Conservation (phyloP, 2,329 filamentous ascomycete genomes). For the Thielaviopsis ethacetica region DNA sequence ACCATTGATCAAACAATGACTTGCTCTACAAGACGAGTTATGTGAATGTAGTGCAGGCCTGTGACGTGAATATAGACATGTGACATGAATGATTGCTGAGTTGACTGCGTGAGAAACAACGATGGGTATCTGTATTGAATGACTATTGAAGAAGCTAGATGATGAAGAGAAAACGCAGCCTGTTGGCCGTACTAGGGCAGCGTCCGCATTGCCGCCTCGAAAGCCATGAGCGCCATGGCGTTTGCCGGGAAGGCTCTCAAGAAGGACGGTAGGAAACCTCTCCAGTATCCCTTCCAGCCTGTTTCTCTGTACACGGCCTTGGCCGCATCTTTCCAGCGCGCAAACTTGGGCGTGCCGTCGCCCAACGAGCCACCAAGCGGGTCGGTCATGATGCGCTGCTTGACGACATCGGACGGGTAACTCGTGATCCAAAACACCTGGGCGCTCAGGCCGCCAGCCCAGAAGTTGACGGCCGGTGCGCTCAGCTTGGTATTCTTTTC, state of each 20-base stretch:
- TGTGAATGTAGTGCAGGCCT: too few species aligned
- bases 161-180: neutral
- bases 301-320: slow-evolving; percentile 56
- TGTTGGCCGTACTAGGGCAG: slow-evolving; percentile 25
- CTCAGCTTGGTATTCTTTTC: slow-evolving; percentile 51
- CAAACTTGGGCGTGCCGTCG: slow-evolving; percentile 53
- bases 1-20: neutral
- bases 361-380: slow-evolving; percentile 54
- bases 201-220: slow-evolving; percentile 75
- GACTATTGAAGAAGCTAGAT: neutral
- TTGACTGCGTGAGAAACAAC: neutral
- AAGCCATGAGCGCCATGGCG: slow-evolving; percentile 80
- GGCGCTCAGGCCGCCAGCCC: slow-evolving; percentile 83
- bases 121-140: neutral
- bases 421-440: slow-evolving; percentile 90
- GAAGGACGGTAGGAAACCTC: slow-evolving; percentile 88
- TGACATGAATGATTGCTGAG: neutral
- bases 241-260: slow-evolving; percentile 89
- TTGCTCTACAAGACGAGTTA: neutral
- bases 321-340: slow-evolving; percentile 66
- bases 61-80: too few species aligned
- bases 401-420: slow-evolving; percentile 85
- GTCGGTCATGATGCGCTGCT: slow-evolving; percentile 96
- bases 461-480: slow-evolving; percentile 79
- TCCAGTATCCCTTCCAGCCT: slow-evolving; percentile 72